Base-by-base conservation (phyloP, 192 early-diverging fungal species). In the Spinellus fusiger region DNA sequence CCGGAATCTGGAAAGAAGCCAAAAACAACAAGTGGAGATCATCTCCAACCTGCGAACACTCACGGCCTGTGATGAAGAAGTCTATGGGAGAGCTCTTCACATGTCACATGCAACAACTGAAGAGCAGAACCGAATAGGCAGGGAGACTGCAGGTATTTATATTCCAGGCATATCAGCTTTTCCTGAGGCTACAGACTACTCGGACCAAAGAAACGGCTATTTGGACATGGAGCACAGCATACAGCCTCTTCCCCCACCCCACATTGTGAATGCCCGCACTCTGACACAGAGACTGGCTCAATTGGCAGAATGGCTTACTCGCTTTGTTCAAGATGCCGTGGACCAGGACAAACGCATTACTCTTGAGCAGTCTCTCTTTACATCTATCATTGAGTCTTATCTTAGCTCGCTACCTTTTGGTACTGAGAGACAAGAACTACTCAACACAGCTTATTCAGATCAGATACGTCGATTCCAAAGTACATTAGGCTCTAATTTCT, bases 371-470 rank as follows among this genome's bases (percentile, higher is more conserved):
- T 32, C 56, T 3, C n/a, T 71, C 25, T 71, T 61, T 33, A 37
- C 54, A 23, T 33, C 50, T 20, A 49, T 73, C 8, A 54, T 54
- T 0, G 54, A 63, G 18, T 31, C 52, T 29, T 74, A 69, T 13
- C 40, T 74, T 18, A 56, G 22, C n/a, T 34, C 63, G 5, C 55
- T 74, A 26, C 72, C 72, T 0, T 74, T 74, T 62, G 72, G 72
- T 33, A 73, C 71, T 1, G 51, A 64, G 16, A 68, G 69, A 12
- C 66, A 74, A 18, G 48, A 65, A 10, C 23, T 68, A 29, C 54
- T 74, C 3, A 74, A 74, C 18, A 69, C 62, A 27, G 72, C 72
- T 10, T 74, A 74, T 40, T 50, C 54, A 1, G 72, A 68, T 46
- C 72, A 74, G 32, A 55, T 74, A 15, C 56, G 62, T 28, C 66